Conservation (phyloP, 345 rosid genomes). For the Lepidium aucheri region DNA sequence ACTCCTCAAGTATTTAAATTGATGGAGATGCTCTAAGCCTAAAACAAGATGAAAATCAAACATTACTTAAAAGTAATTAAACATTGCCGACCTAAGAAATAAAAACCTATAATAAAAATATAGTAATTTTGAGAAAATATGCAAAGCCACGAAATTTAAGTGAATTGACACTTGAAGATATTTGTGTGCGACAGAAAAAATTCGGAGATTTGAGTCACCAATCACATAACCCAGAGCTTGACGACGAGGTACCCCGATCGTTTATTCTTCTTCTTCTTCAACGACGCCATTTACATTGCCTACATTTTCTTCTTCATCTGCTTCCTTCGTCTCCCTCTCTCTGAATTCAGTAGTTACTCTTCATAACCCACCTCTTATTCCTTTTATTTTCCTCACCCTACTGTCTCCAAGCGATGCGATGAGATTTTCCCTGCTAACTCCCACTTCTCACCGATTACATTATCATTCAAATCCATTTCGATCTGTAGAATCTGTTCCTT, state of each 20-base stretch:
- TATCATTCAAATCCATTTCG: constrained; percentile 8
- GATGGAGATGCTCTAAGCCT: too few relatives aligned
- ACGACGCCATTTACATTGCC: background rate
- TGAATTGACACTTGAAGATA: background rate
- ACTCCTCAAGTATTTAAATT: too few relatives aligned
- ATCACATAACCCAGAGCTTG: background rate
- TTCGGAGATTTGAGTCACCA: background rate
- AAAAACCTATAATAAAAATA: too few relatives aligned
- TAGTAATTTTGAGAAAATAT: too few relatives aligned
- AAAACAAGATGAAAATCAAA: too few relatives aligned
- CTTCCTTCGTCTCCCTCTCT: too few relatives aligned
- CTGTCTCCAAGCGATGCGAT: constrained; percentile 10
- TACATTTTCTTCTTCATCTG: background rate
- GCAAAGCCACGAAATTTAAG: background rate
- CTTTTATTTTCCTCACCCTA: background rate
- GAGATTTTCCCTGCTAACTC: constrained; percentile 1
- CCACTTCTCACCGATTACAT: background rate
- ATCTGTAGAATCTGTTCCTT: constrained; percentile 1
- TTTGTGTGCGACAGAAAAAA: background rate
- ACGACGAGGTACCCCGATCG: background rate
- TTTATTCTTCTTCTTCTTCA: background rate
- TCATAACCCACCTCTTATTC: background rate
- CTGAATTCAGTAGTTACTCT: background rate
- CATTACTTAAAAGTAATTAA: too few relatives aligned
- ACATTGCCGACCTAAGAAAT: too few relatives aligned